Evolutionary conservation across 1,139 yeast species (phyloP).

Genomic region (Candida anutae): DNA sequence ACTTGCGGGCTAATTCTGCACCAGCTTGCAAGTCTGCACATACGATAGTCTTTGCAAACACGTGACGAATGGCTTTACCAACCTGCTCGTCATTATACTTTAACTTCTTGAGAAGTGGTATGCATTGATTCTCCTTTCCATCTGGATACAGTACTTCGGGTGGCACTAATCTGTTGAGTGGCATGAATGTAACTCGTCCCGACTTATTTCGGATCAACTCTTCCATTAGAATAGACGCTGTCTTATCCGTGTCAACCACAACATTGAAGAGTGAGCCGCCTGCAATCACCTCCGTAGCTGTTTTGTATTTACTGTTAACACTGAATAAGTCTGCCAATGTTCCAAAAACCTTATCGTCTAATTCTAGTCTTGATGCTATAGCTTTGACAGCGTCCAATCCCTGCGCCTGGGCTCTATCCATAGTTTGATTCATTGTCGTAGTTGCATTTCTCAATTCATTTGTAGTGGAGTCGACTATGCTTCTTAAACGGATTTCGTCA

Average conservation of each 20-base stretch:
- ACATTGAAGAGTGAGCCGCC: constrained; percentile 82
- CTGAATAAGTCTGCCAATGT: constrained; percentile 76
- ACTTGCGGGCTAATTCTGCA: constrained; percentile 54
- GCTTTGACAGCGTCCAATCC: constrained; percentile 64
- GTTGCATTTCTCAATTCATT: constrained; percentile 53
- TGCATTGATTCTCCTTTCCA: constrained; percentile 44
- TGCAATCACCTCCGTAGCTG: constrained; percentile 84
- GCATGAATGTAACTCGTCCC: constrained; percentile 89
- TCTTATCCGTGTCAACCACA: constrained; percentile 81
- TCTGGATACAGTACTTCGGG: constrained; percentile 45
- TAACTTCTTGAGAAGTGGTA: constrained; percentile 71
- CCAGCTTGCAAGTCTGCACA: constrained; percentile 67
- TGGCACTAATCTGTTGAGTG: constrained; percentile 59
- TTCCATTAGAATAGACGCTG: constrained; percentile 74
- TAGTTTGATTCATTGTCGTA: constrained; percentile 56
- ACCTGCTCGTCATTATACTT: constrained; percentile 46
- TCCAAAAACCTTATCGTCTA: constrained; percentile 64
- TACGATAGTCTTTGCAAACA: constrained; percentile 77
- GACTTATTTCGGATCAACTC: constrained; percentile 62
- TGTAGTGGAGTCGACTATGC: constrained; percentile 46
- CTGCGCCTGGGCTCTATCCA: constrained; percentile 62
- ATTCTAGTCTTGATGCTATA: constrained; percentile 48
- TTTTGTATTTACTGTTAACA: constrained; percentile 75
- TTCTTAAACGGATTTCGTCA: constrained; percentile 57
- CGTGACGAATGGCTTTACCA: constrained; percentile 62